Evolutionary conservation across 2,329 filamentous ascomycete genomes (phyloP).

Genomic region (Hypoxylon sp.): DNA sequence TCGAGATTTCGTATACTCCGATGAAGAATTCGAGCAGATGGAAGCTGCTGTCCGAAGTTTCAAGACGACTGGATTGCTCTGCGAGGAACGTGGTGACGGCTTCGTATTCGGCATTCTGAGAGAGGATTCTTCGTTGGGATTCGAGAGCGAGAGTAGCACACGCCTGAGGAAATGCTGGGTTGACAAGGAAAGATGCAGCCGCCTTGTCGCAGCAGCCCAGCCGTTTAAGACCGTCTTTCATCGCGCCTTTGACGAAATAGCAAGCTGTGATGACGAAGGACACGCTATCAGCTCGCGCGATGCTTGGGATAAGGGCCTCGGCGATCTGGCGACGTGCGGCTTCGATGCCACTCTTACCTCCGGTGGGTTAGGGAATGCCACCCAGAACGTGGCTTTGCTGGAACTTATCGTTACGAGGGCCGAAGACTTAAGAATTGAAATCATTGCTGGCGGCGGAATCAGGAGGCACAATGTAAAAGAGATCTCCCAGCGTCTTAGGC

Average conservation of each 20-base stretch:
- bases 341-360: conserved; percentile 66
- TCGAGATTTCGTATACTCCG: conserved; percentile 63
- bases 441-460: conserved; percentile 66
- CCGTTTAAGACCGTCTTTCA: conserved; percentile 65
- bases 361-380: conserved; percentile 59
- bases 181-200: conserved; percentile 55
- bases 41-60: conserved; percentile 53
- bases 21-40: conserved; percentile 60
- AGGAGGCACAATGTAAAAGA: conserved; percentile 55
- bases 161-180: conserved; percentile 46
- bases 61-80: conserved; percentile 54
- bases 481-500: conserved; percentile 44
- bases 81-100: conserved; percentile 60
- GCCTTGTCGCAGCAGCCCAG: conserved; percentile 56
- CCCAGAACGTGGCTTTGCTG: conserved; percentile 56
- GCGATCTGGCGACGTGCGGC: conserved; percentile 56
- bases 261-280: conserved; percentile 43
- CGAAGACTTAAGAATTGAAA: conserved; percentile 52
- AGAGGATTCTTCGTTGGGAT: conserved; percentile 29
- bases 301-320: conserved; percentile 49
- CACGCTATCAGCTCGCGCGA: conserved; percentile 6
- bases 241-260: conserved; percentile 65
- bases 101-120: conserved; percentile 67
- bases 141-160: conserved; percentile 18
- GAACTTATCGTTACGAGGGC: conserved; percentile 51